Evolutionary conservation across 139 green algal genomes (phyloP).

Genomic region (Picochlorum sp.): DNA sequence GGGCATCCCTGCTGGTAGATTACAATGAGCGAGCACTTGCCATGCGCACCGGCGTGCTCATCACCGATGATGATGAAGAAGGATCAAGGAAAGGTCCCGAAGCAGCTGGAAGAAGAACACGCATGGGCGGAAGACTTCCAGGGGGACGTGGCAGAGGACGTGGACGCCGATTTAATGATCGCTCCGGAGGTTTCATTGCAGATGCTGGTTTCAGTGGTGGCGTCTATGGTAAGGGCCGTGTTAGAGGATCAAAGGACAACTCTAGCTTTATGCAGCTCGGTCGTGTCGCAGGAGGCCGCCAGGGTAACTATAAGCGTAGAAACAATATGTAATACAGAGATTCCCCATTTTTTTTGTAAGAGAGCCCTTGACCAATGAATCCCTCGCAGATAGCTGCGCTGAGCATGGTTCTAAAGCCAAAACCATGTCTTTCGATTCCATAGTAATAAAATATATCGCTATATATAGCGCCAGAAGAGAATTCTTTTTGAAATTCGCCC

Average conservation of each 20-base stretch:
- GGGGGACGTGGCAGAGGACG: slow-evolving; percentile 28
- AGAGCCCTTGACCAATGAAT: too few relatives aligned
- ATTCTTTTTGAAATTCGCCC: too few relatives aligned
- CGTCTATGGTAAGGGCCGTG: slow-evolving; percentile 23
- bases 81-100: slow-evolving; percentile 3
- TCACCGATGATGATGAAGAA: slow-evolving; percentile 35
- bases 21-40: slow-evolving; percentile 87
- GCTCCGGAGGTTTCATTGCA: neutral
- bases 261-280: slow-evolving; percentile 24
- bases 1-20: slow-evolving; percentile 74
- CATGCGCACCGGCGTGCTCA: slow-evolving; percentile 66
- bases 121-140: slow-evolving; percentile 29
- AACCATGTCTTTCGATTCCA: too few relatives aligned
- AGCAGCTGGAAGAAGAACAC: slow-evolving; percentile 23
- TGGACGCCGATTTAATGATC: slow-evolving; percentile 8
- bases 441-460: too few relatives aligned
- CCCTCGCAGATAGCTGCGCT: too few relatives aligned
- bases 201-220: slow-evolving; percentile 22
- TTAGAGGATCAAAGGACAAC: slow-evolving; percentile 16
- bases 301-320: neutral
- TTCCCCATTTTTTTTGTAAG: too few relatives aligned
- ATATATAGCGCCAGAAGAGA: too few relatives aligned
- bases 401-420: too few relatives aligned
- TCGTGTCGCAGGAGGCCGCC: neutral
- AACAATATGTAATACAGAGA: neutral